phyloP scores from a whole-genome alignment of 2,329 filamentous ascomycete genomes.

The Ophiosphaerella herpotricha region DNA sequence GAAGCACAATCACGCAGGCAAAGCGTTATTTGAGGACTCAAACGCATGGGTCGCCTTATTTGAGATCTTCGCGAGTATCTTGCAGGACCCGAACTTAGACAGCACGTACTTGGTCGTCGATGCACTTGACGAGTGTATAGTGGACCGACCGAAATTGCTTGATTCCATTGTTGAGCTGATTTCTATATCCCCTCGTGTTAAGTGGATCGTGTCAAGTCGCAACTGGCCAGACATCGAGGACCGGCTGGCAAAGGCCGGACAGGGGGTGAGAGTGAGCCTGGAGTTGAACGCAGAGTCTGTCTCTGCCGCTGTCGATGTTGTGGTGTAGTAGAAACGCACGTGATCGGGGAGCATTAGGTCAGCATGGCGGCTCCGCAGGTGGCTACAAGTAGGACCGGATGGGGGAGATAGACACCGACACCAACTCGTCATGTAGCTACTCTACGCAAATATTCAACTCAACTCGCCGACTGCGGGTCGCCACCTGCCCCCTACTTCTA shows the following conservation, averaged over 20 bases:
- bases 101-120: slow-evolving; percentile 11
- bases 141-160: slow-evolving; percentile 2
- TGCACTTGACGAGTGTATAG: slow-evolving; percentile 14
- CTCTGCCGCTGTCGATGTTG: slow-evolving; percentile 40
- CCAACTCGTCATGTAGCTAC: no score
- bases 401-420: no score
- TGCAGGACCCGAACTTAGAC: slow-evolving; percentile 37
- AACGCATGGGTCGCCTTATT: no score
- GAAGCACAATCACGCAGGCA: no score
- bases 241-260: slow-evolving; percentile 16
- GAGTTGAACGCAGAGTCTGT: slow-evolving; percentile 38
- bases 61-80: slow-evolving; percentile 38
- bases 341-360: no score
- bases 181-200: slow-evolving; percentile 12
- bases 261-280: slow-evolving; percentile 9
- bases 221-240: slow-evolving; percentile 33
- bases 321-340: no score
- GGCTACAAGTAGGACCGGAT: no score
- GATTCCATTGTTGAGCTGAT: background rate
- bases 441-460: no score
- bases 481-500: no score
- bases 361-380: no score
- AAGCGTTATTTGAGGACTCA: no score
- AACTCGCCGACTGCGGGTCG: no score
- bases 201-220: slow-evolving; percentile 5